Percentiles rank a stretch among this genome's conserved stretches.
phyloP scores from a whole-genome alignment of 495 filamentous ascomycete species.

The Penicillium cosmopolitanum region DNA sequence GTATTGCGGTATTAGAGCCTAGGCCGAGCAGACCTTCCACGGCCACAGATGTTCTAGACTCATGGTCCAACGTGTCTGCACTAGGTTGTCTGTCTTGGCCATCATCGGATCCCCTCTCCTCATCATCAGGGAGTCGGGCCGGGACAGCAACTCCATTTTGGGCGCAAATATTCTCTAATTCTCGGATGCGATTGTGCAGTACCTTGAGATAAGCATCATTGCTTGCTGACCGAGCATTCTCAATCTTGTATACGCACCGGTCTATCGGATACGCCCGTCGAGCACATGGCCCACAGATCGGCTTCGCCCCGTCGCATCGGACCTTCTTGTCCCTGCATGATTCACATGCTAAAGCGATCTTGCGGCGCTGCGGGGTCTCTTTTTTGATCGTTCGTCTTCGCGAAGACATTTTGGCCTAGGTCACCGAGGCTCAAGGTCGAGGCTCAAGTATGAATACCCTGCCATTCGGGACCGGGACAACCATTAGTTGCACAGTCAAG shows the following conservation, averaged over 20 bases:
- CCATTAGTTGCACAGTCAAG: neutral
- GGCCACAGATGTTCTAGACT: slow-evolving; percentile 28
- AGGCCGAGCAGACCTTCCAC: slow-evolving; percentile 30
- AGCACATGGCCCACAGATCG: slow-evolving; percentile 47
- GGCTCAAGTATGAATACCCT: slow-evolving; percentile 5
- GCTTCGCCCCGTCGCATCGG: slow-evolving; percentile 48
- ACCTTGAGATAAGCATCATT: slow-evolving; percentile 43
- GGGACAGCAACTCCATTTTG: slow-evolving; percentile 36
- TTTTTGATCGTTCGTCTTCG: slow-evolving; percentile 17
- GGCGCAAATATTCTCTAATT: slow-evolving; percentile 39
- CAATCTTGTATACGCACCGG: slow-evolving; percentile 42
- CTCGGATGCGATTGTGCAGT: slow-evolving; percentile 41
- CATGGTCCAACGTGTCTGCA: slow-evolving; percentile 13
- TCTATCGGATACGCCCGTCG: slow-evolving; percentile 38
- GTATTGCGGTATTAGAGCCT: slow-evolving; percentile 11
- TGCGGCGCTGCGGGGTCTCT: slow-evolving; percentile 28
- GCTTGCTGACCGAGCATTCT: slow-evolving; percentile 42
- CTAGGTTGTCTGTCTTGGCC: slow-evolving; percentile 3
- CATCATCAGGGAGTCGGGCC: slow-evolving; percentile 6
- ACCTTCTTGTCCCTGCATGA: slow-evolving; percentile 47
- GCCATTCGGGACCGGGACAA: slow-evolving; percentile 3
- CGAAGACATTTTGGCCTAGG: slow-evolving; percentile 21
- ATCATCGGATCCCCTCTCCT: slow-evolving; percentile 2
- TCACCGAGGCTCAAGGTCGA: slow-evolving; percentile 3
- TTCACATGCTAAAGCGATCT: slow-evolving; percentile 41